Percentiles rank a stretch among this genome's conserved stretches.
Evolutionary conservation across 2,329 filamentous ascomycete genomes (phyloP).

Genomic region (Botrytis hyacinthi): DNA sequence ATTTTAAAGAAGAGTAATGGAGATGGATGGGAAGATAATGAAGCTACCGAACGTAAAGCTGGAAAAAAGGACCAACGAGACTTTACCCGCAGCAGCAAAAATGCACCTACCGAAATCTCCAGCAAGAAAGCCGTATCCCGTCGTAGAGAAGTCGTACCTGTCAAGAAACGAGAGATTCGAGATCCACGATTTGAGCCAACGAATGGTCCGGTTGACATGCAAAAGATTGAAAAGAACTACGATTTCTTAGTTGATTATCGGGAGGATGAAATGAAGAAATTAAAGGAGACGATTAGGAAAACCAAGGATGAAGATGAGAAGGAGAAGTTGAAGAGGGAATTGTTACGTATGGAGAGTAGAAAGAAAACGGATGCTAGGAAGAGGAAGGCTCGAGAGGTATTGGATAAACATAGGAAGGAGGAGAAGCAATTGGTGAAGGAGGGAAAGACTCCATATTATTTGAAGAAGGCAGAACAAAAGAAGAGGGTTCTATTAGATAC

Average conservation of each 20-base stretch:
- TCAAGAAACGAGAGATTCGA: conserved; percentile 59
- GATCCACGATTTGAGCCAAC: conserved; percentile 87
- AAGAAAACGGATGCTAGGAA: conserved; percentile 68
- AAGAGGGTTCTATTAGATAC: conserved; percentile 76
- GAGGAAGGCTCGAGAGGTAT: conserved; percentile 66
- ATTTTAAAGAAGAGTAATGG: conserved; percentile 41
- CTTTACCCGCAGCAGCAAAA: conserved; percentile 67
- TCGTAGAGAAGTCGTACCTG: conserved; percentile 67
- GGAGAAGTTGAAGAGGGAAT: conserved; percentile 67
- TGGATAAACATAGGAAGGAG: conserved; percentile 72
- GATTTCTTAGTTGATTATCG: conserved; percentile 86
- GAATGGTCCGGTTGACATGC: conserved; percentile 54
- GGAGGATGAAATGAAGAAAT: conserved; percentile 73
- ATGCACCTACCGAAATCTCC: conserved; percentile 80
- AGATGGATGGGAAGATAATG: conserved; percentile 40
- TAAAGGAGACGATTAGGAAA: conserved; percentile 66
- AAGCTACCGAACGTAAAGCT: conserved; percentile 44
- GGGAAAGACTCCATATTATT: conserved; percentile 89
- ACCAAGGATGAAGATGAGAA: conserved; percentile 65
- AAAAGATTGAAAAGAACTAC: conserved; percentile 69
- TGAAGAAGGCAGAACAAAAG: conserved; percentile 92
- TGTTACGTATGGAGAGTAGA: conserved; percentile 76
- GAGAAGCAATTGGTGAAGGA: conserved; percentile 83
- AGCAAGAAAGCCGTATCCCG: conserved; percentile 83
- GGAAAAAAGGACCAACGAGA: conserved; percentile 42